Percentiles rank a stretch among this genome's conserved stretches.
These are phyloP conservation scores for Kockovaella imperatae DNA, from an alignment of 768 basidiomycete species.

Conservation along the genomic window DNA sequence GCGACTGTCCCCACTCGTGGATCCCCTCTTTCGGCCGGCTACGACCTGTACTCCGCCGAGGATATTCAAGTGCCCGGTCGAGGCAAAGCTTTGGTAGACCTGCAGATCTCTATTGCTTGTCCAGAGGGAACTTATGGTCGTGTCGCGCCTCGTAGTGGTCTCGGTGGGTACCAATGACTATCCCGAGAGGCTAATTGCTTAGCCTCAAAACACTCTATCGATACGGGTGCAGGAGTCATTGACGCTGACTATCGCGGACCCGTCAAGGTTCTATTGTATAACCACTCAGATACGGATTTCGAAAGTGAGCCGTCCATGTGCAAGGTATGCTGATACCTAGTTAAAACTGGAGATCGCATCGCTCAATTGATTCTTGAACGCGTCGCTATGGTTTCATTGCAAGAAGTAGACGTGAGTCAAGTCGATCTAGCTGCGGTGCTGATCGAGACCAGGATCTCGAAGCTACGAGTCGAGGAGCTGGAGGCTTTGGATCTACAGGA, in stretches of 20 bases:
- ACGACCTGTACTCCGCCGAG: constrained; percentile 91
- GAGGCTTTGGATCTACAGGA: constrained; percentile 91
- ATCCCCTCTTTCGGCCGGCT: constrained; percentile 76
- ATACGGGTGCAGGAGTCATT: constrained; percentile 92
- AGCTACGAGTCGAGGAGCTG: constrained; percentile 71
- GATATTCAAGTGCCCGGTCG: constrained; percentile 70
- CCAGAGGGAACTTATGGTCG: constrained; percentile 90
- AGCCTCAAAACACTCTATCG: constrained; percentile 97
- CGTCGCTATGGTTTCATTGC: constrained; percentile 73
- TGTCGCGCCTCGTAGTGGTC: constrained; percentile 89
- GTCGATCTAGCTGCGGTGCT: neutral
- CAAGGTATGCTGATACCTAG: constrained; percentile 46
- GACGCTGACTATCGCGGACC: constrained; percentile 95
- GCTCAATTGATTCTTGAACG: constrained; percentile 89
- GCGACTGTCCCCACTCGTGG: constrained; percentile 83
- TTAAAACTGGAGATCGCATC: constrained; percentile 82
- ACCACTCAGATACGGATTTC: constrained; percentile 80
- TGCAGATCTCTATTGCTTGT: constrained; percentile 86
- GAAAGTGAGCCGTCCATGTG: constrained; percentile 51
- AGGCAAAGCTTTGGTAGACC: constrained; percentile 84
- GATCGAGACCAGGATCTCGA: constrained; percentile 59
- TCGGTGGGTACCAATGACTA: constrained; percentile 55
- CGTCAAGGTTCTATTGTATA: constrained; percentile 86
- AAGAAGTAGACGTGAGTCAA: constrained; percentile 68
- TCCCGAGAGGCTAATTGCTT: neutral